Evolutionary conservation across 306 rosid species (phyloP).

Genomic region (Rosa rugosa): DNA sequence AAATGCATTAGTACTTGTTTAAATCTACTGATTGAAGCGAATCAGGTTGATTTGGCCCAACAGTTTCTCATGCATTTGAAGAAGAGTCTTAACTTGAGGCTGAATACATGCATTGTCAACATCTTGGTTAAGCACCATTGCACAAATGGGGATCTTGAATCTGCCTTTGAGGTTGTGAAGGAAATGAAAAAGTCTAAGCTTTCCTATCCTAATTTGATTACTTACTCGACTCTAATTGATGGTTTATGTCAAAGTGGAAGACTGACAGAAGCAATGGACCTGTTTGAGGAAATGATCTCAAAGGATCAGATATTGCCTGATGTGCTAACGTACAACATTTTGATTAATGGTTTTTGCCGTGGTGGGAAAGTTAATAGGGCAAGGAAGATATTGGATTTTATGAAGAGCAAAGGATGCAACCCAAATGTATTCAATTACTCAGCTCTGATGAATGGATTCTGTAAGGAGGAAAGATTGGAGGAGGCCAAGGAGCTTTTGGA

Average conservation of each 20-base stretch:
- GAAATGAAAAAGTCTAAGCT: conserved; percentile 63
- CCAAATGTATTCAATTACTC: conserved; percentile 76
- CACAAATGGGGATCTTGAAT: conserved; percentile 67
- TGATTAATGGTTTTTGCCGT: conserved; percentile 74
- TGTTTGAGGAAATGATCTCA: conserved; percentile 78
- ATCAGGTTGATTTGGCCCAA: conserved; percentile 64
- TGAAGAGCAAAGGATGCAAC: conserved; percentile 77
- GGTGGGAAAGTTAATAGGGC: conserved; percentile 67
- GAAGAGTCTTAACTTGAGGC: conserved; percentile 49
- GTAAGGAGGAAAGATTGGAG: conserved; percentile 50
- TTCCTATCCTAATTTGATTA: conserved; percentile 72
- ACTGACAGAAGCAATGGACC: conserved; percentile 72
- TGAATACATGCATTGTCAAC: conserved; percentile 76
- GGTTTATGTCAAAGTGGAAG: conserved; percentile 72
- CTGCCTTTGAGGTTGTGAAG: conserved; percentile 69
- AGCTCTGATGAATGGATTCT: conserved; percentile 61
- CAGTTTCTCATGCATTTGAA: conserved; percentile 58
- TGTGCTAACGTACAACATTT: conserved; percentile 63
- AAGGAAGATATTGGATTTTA: conserved; percentile 57
- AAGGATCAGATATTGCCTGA: conserved; percentile 68
- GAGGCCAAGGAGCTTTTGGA: conserved; percentile 57
- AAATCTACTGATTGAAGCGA: conserved; percentile 62
- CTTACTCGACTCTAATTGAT: conserved; percentile 76
- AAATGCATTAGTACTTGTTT: conserved; percentile 83
- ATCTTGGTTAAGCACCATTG: conserved; percentile 87